Percentiles rank a stretch among this genome's conserved stretches.
These are phyloP conservation scores for Pleoardoris graminearum DNA, from an alignment of 2,329 filamentous ascomycete genomes.

Conservation along the genomic window DNA sequence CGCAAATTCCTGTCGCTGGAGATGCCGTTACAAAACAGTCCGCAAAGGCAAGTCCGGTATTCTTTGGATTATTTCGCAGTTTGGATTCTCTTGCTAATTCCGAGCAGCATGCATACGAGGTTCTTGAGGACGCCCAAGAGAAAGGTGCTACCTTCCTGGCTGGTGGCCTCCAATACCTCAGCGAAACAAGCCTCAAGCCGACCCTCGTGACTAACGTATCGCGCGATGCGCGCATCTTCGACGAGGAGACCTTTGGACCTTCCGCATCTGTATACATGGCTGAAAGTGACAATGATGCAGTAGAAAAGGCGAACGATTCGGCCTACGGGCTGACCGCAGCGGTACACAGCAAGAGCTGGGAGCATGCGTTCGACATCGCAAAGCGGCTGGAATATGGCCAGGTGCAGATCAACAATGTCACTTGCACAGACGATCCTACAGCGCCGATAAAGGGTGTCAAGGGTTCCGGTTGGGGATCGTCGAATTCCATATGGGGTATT, in stretches of 20 bases:
- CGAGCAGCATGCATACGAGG: constrained; percentile 32
- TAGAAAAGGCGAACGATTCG: constrained; percentile 78
- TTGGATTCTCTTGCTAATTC: not conserved
- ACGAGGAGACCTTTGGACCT: constrained; percentile 75
- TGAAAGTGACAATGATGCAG: constrained; percentile 67
- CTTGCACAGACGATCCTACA: constrained; percentile 9
- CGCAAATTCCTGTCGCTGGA: constrained; percentile 47
- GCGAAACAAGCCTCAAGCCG: constrained; percentile 57
- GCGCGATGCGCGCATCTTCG: constrained; percentile 70
- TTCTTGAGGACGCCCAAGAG: constrained; percentile 58
- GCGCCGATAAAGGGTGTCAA: constrained; percentile 19
- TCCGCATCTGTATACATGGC: constrained; percentile 69
- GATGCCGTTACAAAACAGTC: constrained; percentile 42
- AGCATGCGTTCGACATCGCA: constrained; percentile 44
- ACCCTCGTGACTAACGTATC: constrained; percentile 67
- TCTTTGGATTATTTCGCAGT: no score
- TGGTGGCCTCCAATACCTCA: constrained; percentile 50
- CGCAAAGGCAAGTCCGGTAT: constrained; percentile 10
- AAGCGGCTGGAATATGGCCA: constrained; percentile 58
- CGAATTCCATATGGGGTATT: constrained; percentile 25
- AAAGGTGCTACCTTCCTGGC: constrained; percentile 59
- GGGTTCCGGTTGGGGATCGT: constrained; percentile 22
- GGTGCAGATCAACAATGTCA: constrained; percentile 19
- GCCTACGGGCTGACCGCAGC: constrained; percentile 74
- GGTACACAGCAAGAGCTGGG: constrained; percentile 70